Evolutionary conservation across 2,329 filamentous ascomycete species (phyloP).

Genomic region (Fusarium chuoi): DNA sequence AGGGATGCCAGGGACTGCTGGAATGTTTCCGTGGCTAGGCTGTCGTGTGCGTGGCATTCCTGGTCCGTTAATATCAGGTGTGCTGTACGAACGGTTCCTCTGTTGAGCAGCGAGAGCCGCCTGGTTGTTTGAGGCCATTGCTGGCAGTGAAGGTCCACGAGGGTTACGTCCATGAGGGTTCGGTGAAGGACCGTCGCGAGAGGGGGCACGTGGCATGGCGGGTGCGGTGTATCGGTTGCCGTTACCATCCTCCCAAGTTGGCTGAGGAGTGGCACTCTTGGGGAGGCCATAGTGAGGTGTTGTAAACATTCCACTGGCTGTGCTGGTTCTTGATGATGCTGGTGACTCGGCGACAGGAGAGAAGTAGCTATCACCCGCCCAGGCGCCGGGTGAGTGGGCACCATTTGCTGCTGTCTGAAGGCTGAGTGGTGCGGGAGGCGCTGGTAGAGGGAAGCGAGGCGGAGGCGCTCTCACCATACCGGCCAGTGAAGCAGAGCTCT

Average conservation of each 20-base stretch:
- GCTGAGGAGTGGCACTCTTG: conserved; percentile 73
- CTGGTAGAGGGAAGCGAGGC: conserved; percentile 76
- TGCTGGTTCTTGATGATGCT: conserved; percentile 78
- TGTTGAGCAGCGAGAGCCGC: conserved; percentile 68
- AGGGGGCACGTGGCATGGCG: conserved; percentile 83
- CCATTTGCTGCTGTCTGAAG: conserved; percentile 68
- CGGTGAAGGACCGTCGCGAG: conserved; percentile 76
- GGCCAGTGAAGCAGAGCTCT: conserved; percentile 70
- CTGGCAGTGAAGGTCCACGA: conserved; percentile 83
- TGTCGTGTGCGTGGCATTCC: conserved; percentile 67
- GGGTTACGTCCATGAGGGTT: conserved; percentile 73
- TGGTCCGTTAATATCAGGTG: conserved; percentile 87
- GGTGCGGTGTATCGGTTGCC: conserved; percentile 89
- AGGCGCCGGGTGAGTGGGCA: conserved; percentile 68
- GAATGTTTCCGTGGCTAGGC: conserved; percentile 66
- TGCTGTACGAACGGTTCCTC: conserved; percentile 90
- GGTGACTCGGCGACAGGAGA: conserved; percentile 86
- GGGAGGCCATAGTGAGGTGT: conserved; percentile 73
- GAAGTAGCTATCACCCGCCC: conserved; percentile 87
- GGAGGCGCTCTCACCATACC: conserved; percentile 70
- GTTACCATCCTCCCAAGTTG: conserved; percentile 77
- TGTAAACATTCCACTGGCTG: conserved; percentile 77
- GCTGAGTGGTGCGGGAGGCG: conserved; percentile 68
- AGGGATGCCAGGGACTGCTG: conserved; percentile 80
- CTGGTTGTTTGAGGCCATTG: conserved; percentile 69